These are phyloP conservation scores for Pleurotus tuoliensis DNA, from an alignment of 768 basidiomycete genomes.

Conservation along the genomic window DNA sequence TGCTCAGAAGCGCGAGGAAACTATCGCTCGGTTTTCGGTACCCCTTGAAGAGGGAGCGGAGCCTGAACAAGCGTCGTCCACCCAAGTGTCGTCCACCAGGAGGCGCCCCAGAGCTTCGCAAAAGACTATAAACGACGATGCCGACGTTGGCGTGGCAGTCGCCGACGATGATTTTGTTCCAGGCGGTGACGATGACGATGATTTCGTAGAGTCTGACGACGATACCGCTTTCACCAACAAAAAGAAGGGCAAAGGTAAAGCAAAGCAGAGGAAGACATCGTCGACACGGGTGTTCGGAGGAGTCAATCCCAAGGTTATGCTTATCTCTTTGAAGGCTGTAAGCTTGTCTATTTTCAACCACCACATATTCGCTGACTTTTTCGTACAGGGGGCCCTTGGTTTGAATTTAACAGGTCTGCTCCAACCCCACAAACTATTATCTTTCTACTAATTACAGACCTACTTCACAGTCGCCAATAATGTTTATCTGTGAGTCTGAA, in stretches of 20 bases:
- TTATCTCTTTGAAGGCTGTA: constrained; percentile 80
- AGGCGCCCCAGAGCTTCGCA: neutral
- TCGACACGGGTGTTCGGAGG: constrained; percentile 14
- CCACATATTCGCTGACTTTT: neutral
- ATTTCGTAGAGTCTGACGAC: constrained; percentile 29
- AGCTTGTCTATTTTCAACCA: constrained; percentile 11
- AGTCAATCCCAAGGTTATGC: constrained; percentile 72
- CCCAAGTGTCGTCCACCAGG: neutral
- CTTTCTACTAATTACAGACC: neutral
- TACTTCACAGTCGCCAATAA: constrained; percentile 65
- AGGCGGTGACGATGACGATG: constrained; percentile 24
- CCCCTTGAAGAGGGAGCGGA: constrained; percentile 40
- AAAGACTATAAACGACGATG: neutral
- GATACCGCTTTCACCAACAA: constrained; percentile 17
- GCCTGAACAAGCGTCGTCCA: neutral
- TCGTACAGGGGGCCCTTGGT: constrained; percentile 67
- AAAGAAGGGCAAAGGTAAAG: constrained; percentile 32
- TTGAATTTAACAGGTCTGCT: constrained; percentile 69
- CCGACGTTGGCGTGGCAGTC: constrained; percentile 6
- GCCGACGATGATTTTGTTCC: constrained; percentile 22
- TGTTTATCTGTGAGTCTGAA: constrained; percentile 62
- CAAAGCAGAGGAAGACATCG: constrained; percentile 9
- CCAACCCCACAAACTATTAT: neutral
- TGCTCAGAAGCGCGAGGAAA: constrained; percentile 73
- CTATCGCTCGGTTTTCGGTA: constrained; percentile 69